Conservation (phyloP, 805 yeast species). For the Yarrowia alimentaria region DNA sequence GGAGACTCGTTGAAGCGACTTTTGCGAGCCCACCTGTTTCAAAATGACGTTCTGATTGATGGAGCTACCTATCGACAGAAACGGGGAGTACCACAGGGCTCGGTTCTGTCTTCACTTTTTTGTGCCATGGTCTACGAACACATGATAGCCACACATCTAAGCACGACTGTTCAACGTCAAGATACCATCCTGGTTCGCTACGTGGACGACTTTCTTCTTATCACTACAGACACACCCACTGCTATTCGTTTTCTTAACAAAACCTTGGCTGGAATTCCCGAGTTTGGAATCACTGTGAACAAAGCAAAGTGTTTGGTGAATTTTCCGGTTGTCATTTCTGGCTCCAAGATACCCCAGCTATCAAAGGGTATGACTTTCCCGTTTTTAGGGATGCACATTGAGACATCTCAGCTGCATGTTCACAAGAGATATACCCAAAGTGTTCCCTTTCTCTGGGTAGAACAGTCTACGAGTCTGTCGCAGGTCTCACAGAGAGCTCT, state of each 20-base stretch:
- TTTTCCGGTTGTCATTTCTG: neutral
- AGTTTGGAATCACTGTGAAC: slow-evolving; percentile 18
- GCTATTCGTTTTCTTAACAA: neutral
- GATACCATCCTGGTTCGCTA: slow-evolving; percentile 8
- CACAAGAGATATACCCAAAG: no score
- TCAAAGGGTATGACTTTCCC: neutral
- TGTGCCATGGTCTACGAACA: slow-evolving; percentile 23
- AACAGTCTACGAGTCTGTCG: no score
- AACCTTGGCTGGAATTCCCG: neutral
- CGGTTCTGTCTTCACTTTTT: slow-evolving; percentile 5
- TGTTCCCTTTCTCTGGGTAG: no score
- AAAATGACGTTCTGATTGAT: slow-evolving; percentile 2
- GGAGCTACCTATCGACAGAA: neutral
- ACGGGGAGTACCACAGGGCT: slow-evolving; percentile 17
- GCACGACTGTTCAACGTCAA: neutral
- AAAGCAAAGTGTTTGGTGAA: slow-evolving; percentile 6
- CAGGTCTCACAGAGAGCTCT: no score
- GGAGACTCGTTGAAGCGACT: neutral
- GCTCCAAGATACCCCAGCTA: neutral
- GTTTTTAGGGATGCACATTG: slow-evolving; percentile 9
- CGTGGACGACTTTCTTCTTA: slow-evolving; percentile 15
- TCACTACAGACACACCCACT: neutral
- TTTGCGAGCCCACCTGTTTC: slow-evolving; percentile 2
- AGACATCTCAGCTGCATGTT: no score
- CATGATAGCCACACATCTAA: neutral